phyloP scores from a whole-genome alignment of 345 rosid species.

The Populus davidiana region DNA sequence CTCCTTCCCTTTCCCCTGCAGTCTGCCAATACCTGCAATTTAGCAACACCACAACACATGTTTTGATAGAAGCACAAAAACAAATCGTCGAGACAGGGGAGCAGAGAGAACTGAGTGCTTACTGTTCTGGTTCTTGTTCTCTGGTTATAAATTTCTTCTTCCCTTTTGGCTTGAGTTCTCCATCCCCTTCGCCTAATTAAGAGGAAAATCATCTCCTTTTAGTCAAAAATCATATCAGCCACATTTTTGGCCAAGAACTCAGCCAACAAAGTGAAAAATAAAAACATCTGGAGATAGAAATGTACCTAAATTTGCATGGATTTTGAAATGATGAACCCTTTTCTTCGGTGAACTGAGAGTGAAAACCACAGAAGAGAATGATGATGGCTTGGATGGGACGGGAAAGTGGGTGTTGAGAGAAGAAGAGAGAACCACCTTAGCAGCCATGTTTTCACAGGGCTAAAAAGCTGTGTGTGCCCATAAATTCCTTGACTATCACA shows the following conservation, averaged over 20 bases:
- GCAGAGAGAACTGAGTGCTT: conserved; percentile 9
- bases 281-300: background rate
- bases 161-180: conserved; percentile 64
- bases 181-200: conserved; percentile 57
- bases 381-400: conserved; percentile 22
- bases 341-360: conserved; percentile 20
- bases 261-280: background rate
- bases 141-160: conserved; percentile 78
- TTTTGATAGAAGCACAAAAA: background rate
- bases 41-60: background rate
- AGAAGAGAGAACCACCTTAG: conserved; percentile 42
- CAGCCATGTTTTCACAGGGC: conserved; percentile 42
- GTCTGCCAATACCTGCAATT: conserved; percentile 82
- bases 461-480: background rate
- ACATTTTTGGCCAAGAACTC: background rate
- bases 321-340: conserved; percentile 40
- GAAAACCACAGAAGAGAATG: conserved; percentile 22
- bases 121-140: conserved; percentile 92
- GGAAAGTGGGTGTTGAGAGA: conserved; percentile 24
- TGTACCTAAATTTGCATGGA: conserved; percentile 58
- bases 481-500: background rate
- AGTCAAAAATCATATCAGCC: background rate
- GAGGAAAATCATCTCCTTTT: conserved; percentile 8
- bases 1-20: conserved; percentile 89
- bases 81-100: background rate